Evolutionary conservation across 371 early-diverging fungal species (phyloP), one percentile per base, ranked within the genome.

Genomic region (Mortierella sp.): DNA sequence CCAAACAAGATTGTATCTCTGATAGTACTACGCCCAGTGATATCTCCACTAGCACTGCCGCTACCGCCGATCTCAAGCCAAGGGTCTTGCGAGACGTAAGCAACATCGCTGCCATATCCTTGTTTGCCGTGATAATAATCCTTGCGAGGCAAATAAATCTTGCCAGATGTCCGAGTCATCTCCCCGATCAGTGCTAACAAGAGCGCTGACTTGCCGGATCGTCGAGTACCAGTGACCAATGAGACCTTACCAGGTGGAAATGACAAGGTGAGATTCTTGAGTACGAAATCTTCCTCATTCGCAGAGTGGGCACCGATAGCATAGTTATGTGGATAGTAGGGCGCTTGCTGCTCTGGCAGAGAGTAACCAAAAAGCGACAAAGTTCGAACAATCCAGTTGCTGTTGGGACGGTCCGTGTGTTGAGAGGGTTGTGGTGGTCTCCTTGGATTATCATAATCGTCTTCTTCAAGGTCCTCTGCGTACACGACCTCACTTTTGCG

Each of bases 1-100:
- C 84, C 86, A 80, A 82, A 90, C 51, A 82, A 74, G 31, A 88
- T 86, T 13, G 86, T 88, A 51, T 86, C 84, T 13, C 78, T 66
- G 39, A 76, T 54, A 2, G 78, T 76, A 23, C 78, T 70, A n/a
- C 70, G 65, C 19, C 78, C 78, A 23, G 65, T 66, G 18, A 42
- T 49, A 54, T 50, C 64, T 23, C 70, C 78, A 0, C 50, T 50
- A 13, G 57, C 31, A 24, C 62, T 53, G 7, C 68, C 76, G 2
- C 66, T 70, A 2, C 78, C 70, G 14, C 78, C 70, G 61, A 76
- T 76, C 47, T 76, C 78, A 21, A 76, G 46, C 78, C 78, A 76
- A 16, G 78, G 78, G 19, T 76, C 78, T 27, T 76, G 78, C 6
- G 70, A 43, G 12, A 70, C 78, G 62, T 76, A 76, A 0, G 78